phyloP scores from a whole-genome alignment of 1,139 yeast species.

The Neolecta irregularis region DNA sequence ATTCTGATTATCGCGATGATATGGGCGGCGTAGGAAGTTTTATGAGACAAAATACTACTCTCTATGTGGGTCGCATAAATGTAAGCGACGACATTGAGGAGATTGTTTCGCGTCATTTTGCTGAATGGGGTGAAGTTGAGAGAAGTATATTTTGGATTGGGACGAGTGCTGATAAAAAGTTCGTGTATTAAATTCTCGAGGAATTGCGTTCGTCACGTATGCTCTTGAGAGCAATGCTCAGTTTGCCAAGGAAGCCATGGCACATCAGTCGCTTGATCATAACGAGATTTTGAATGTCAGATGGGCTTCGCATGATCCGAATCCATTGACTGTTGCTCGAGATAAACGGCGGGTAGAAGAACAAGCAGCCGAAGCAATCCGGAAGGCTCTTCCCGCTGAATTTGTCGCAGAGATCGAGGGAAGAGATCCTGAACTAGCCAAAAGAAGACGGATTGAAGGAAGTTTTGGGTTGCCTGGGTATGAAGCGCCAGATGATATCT shows the following conservation, averaged over 20 bases:
- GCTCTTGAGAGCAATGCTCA: slow-evolving; percentile 61
- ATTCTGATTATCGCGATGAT: slow-evolving; percentile 71
- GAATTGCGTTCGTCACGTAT: slow-evolving; percentile 69
- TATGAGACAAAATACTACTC: slow-evolving; percentile 47
- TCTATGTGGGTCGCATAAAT: slow-evolving; percentile 60
- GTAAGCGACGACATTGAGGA: slow-evolving; percentile 30
- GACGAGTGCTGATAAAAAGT: slow-evolving; percentile 12
- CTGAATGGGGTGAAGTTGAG: slow-evolving; percentile 67
- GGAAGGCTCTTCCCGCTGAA: slow-evolving; percentile 22
- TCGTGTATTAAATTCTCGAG: slow-evolving; percentile 44
- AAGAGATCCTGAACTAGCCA: no score
- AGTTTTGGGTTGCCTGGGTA: slow-evolving; percentile 15
- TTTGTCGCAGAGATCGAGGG: slow-evolving; percentile 16
- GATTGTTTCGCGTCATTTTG: slow-evolving; percentile 38
- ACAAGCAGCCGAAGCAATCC: slow-evolving; percentile 28
- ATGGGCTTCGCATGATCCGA: slow-evolving; percentile 88
- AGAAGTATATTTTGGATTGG: slow-evolving; percentile 25
- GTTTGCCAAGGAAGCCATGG: slow-evolving; percentile 89
- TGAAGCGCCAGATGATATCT: slow-evolving; percentile 14
- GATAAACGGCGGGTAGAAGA: slow-evolving; percentile 29
- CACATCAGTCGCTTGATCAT: slow-evolving; percentile 53
- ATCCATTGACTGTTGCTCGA: slow-evolving; percentile 46
- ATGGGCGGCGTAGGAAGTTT: slow-evolving; percentile 94
- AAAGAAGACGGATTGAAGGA: slow-evolving; percentile 9
- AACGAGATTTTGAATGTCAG: slow-evolving; percentile 54